phyloP scores from a whole-genome alignment of 208 protist species.

The Porcisia deanei region DNA sequence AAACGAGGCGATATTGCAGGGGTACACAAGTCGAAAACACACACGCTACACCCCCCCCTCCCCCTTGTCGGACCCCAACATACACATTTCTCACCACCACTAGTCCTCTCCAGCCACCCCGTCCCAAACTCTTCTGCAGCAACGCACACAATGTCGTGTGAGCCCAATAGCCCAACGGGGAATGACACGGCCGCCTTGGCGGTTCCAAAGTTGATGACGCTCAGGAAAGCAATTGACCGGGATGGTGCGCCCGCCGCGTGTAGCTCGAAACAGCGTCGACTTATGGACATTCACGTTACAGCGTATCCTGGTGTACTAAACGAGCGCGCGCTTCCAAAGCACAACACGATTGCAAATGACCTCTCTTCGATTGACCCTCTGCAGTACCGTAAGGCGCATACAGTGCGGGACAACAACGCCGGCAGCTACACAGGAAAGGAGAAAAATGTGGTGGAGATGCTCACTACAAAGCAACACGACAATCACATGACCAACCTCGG shows the following conservation, averaged over 20 bases:
- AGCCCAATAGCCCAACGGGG: not conserved
- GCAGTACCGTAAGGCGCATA: slow-evolving; percentile 49
- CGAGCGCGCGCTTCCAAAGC: slow-evolving; percentile 40
- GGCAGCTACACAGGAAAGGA: slow-evolving; percentile 27
- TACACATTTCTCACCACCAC: not conserved
- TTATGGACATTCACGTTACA: slow-evolving; percentile 77
- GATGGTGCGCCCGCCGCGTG: slow-evolving; percentile 29
- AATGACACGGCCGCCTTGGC: not conserved
- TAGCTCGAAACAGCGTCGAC: slow-evolving; percentile 40
- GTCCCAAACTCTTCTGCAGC: not conserved
- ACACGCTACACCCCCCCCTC: not conserved
- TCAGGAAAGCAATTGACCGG: slow-evolving; percentile 30
- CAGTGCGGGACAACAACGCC: slow-evolving; percentile 42
- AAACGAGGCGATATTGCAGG: not conserved
- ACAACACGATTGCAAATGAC: slow-evolving; percentile 34
- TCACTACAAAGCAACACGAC: slow-evolving; percentile 64
- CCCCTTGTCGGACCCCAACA: not conserved
- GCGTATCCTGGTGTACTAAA: slow-evolving; percentile 73
- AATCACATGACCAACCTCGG: slow-evolving; percentile 49
- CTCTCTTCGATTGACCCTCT: slow-evolving; percentile 47
- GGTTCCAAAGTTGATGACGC: slow-evolving; percentile 17
- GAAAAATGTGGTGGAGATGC: slow-evolving; percentile 35
- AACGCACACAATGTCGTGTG: slow-evolving; percentile 11
- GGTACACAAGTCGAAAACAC: no score
- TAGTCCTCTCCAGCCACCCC: not conserved